Base-by-base conservation (phyloP, 2,329 filamentous ascomycete genomes). In the Sarocladium oryzae region DNA sequence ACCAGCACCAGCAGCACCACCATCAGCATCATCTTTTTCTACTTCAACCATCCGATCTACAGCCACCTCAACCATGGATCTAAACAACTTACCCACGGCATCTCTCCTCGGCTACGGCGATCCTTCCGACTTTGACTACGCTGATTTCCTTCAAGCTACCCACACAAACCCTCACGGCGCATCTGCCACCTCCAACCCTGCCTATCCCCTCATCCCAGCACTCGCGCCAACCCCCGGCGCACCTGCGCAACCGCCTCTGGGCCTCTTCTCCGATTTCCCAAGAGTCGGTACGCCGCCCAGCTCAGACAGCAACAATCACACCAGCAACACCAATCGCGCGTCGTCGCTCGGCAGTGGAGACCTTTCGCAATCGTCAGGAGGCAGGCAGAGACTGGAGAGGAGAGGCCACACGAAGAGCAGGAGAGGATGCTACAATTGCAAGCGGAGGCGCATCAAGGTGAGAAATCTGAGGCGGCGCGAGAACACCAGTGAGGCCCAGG, bases 321-420 rank as follows among this genome's bases (percentile, higher is more conserved):
- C 26, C 3, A 48, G 43, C 20, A 9, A 33, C 24, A 48, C 24
- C 16, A 33, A 32, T 18, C 30, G 46, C 5, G 46, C 30, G 15
- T 49, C 46, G 4, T 49, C 46, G 11, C 32, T 37, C 2, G 46
- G 46, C 6, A 49, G 46, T 32, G 46, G 46, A 10, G 46, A 49
- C 11, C 15, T 49, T 28, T 3, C 46, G 20, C 30, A 32, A 8
- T 36, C 33, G 11, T 4, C 30, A 16, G 32, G 18, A 7, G 18
- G 26, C 48, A 71, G 63, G 57, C 69, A 70, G 56, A 67, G 71
- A 40, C 56, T 76, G 23, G 78, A 80, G 61, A 68, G 82, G 51
- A 74, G 80, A 55, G 81, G 82, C 0, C 83, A 86, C 56, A 85
- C 79, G 10, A 86, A 86, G 63, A 84, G 79, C 49, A 74, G 83